Conservation (phyloP, 495 filamentous ascomycete species). For the Aspergillus ellipticus region DNA sequence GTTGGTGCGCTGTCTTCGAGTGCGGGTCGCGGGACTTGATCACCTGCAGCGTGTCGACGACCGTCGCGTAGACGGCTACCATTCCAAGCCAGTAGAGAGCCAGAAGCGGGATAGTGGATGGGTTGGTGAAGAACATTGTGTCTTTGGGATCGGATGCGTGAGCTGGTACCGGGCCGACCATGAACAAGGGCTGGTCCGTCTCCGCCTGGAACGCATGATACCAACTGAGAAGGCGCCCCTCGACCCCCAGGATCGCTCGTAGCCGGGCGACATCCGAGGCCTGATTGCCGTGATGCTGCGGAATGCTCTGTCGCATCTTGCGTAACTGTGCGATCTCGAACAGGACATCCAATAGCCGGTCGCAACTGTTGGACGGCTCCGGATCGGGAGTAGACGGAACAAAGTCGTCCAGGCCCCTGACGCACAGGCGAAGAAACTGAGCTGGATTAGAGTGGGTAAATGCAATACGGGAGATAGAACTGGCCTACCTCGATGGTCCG, state of each 20-base stretch:
- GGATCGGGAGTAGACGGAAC: background rate
- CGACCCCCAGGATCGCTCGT: background rate
- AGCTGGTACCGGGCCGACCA: no score
- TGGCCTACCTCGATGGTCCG: background rate
- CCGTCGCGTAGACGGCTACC: background rate
- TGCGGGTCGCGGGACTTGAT: no score
- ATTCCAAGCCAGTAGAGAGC: background rate
- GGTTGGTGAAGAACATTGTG: background rate
- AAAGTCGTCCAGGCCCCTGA: background rate
- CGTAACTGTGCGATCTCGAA: background rate
- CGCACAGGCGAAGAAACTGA: background rate
- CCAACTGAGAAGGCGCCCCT: background rate
- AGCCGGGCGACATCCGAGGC: background rate
- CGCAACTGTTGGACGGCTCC: background rate
- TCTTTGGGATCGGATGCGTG: no score
- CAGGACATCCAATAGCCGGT: background rate
- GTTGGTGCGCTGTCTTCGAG: background rate
- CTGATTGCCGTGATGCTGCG: background rate
- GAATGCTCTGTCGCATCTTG: background rate
- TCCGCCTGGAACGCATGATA: background rate
- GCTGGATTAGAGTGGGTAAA: background rate
- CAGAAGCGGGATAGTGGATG: background rate
- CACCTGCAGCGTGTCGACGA: background rate
- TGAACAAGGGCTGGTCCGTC: no score
- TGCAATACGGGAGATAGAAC: background rate